Percentiles rank a stretch among this genome's conserved stretches.
Evolutionary conservation across 257 asterid species (phyloP).

Genomic region (Nicotiana knightiana): DNA sequence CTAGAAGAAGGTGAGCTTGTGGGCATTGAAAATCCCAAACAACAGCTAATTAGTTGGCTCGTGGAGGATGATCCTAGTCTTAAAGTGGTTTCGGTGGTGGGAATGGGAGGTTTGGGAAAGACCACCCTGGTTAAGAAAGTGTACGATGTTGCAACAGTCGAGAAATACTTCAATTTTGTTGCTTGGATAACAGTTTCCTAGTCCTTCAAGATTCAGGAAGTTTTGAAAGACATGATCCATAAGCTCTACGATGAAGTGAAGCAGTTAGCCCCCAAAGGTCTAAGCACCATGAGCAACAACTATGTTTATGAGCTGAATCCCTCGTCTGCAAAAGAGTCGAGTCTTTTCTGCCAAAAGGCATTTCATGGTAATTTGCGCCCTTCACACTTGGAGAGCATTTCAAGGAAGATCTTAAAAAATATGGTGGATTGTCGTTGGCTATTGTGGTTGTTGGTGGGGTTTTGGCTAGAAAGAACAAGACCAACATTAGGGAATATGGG

Average conservation of each 20-base stretch:
- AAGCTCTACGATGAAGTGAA: conserved; percentile 22
- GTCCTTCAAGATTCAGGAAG: conserved; percentile 13
- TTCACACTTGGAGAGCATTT: conserved; percentile 5
- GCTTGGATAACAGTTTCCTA: conserved; percentile 34
- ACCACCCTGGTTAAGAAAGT: conserved; percentile 35
- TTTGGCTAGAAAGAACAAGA: conserved; percentile 13
- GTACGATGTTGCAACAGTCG: conserved; percentile 18
- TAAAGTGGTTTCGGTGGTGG: conserved; percentile 27
- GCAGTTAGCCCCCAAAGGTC: conserved; percentile 7
- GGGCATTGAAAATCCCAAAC: conserved; percentile 29
- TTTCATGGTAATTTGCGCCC: conserved; percentile 10
- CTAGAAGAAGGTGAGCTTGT: conserved; percentile 28
- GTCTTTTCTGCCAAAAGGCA: not conserved
- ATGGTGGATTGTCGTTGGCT: conserved; percentile 32
- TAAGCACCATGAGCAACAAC: not conserved
- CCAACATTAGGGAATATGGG: conserved; percentile 18
- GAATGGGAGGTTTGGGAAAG: conserved; percentile 38
- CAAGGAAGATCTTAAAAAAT: conserved; percentile 5
- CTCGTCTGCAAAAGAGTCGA: conserved; percentile 5
- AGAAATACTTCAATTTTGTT: conserved; percentile 23
- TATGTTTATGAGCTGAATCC: conserved; percentile 10
- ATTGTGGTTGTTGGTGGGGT: conserved; percentile 23
- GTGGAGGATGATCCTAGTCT: conserved; percentile 13
- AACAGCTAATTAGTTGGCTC: conserved; percentile 11
- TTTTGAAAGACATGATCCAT: conserved; percentile 17